Conservation (phyloP, 2,329 filamentous ascomycete species). For the Sporothrix inflata region DNA sequence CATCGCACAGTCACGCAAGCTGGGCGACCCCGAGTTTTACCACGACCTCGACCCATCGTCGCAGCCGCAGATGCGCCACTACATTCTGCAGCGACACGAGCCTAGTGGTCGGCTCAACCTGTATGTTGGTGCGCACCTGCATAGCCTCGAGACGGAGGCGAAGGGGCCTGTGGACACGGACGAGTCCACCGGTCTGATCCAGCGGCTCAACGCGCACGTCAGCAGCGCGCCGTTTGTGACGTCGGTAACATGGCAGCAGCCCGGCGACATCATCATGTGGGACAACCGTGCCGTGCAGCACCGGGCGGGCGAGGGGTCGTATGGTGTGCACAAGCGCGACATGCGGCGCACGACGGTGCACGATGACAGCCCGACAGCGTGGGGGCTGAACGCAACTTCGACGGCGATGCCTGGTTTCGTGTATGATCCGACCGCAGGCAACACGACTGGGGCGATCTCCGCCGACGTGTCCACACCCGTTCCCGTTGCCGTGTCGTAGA, state of each 20-base stretch:
- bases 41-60: constrained; percentile 42
- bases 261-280: constrained; percentile 60
- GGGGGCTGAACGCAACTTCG: constrained; percentile 43
- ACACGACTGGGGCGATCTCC: not conserved
- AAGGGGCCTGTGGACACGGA: constrained; percentile 32
- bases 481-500: constrained; percentile 17
- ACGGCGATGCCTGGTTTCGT: constrained; percentile 36
- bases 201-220: constrained; percentile 51
- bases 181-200: constrained; percentile 44
- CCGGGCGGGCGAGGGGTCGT: constrained; percentile 52
- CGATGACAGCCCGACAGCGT: constrained; percentile 46
- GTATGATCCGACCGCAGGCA: constrained; percentile 22
- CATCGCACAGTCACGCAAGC: constrained; percentile 56
- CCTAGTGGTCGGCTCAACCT: constrained; percentile 55
- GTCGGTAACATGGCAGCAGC: constrained; percentile 52
- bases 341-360: constrained; percentile 61
- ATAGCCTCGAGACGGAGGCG: constrained; percentile 50
- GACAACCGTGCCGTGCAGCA: constrained; percentile 63
- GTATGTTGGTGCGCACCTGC: constrained; percentile 57
- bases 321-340: constrained; percentile 54
- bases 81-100: constrained; percentile 56
- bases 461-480: not conserved
- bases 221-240: constrained; percentile 52
- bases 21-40: constrained; percentile 55
- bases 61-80: constrained; percentile 50